These are phyloP conservation scores for Lenwebbia sp. DNA, from an alignment of 345 rosid species.

Conservation along the genomic window DNA sequence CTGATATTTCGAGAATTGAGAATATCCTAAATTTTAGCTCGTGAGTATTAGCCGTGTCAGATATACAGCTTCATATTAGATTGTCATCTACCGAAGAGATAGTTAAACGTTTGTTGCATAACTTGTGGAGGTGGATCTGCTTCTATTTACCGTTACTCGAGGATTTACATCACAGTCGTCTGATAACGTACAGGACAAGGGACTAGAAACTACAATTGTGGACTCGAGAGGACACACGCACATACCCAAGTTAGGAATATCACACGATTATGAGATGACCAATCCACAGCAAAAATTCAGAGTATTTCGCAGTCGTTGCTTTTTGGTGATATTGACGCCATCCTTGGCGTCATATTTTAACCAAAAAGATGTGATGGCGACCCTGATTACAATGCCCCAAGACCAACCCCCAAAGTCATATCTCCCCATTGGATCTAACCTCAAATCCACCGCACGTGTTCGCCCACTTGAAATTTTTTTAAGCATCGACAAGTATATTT, in stretches of 20 bases:
- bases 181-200: not conserved
- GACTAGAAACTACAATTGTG: not conserved
- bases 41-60: not conserved
- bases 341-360: slow-evolving; percentile 4
- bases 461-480: not conserved
- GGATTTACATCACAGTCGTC: not conserved
- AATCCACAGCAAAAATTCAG: not conserved
- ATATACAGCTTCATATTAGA: not conserved
- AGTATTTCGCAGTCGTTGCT: slow-evolving; percentile 3
- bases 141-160: not conserved
- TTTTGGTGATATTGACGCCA: slow-evolving; percentile 19
- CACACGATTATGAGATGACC: not conserved
- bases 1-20: not conserved
- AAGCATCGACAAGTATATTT: not conserved
- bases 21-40: not conserved
- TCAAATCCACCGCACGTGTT: slow-evolving; percentile 7
- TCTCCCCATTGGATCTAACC: not conserved
- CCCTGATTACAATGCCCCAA: not conserved
- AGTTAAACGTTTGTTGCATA: not conserved
- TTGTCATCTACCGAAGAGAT: not conserved
- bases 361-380: not conserved
- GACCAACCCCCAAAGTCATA: not conserved
- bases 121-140: not conserved
- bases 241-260: not conserved
- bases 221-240: not conserved